Percentiles rank a stretch among this genome's conserved stretches.
Evolutionary conservation across 2,329 filamentous ascomycete species (phyloP).

Genomic region (Xylaria arbuscula): DNA sequence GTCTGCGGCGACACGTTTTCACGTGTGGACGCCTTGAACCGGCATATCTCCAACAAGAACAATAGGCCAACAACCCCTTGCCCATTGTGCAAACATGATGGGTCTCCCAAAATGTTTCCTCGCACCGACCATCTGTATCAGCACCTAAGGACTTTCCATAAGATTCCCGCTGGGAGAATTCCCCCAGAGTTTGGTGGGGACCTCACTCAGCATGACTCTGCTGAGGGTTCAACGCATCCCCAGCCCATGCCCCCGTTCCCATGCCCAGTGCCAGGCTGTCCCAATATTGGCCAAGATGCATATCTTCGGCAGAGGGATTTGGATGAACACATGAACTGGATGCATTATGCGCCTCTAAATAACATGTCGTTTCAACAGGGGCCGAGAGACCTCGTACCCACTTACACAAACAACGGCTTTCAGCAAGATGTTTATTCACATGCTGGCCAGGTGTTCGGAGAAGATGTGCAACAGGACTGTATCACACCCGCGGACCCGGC

Average conservation of each 20-base stretch:
- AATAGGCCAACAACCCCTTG: constrained; percentile 24
- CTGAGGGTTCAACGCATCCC: neutral
- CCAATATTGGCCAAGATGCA: constrained; percentile 1
- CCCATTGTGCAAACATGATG: constrained; percentile 29
- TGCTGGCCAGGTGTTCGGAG: neutral
- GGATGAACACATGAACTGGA: constrained; percentile 17
- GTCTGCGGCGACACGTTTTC: constrained; percentile 31
- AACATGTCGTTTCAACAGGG: neutral
- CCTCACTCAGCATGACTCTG: neutral
- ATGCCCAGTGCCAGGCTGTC: constrained; percentile 21
- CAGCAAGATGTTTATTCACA: neutral
- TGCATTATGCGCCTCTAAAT: constrained; percentile 2
- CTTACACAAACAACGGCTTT: neutral
- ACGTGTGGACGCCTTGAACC: constrained; percentile 30
- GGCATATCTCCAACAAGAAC: constrained; percentile 35
- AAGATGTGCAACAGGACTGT: neutral
- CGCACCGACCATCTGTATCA: constrained; percentile 37
- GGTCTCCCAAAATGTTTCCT: constrained; percentile 25
- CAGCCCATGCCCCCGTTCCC: constrained; percentile 9
- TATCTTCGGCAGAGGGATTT: constrained; percentile 27
- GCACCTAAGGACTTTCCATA: constrained; percentile 36
- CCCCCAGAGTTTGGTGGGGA: constrained; percentile 16
- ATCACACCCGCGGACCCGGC: neutral
- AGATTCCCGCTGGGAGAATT: constrained; percentile 26
- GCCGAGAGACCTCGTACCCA: neutral